Conservation (phyloP, 306 rosid species). For the Quercus suber region DNA sequence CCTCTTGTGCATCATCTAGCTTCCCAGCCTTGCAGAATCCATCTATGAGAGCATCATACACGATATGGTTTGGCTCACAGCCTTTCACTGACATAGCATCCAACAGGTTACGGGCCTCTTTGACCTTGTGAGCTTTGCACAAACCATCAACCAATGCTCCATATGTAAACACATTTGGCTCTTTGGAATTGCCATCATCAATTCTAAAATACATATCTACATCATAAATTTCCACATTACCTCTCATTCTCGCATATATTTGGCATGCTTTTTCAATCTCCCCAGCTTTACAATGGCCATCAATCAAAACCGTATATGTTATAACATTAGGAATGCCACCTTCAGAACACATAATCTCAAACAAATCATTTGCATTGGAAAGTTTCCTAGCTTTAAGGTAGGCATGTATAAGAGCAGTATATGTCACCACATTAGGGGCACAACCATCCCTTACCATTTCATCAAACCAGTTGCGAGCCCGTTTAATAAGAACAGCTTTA, state of each 20-base stretch:
- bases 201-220: slow-evolving; percentile 66
- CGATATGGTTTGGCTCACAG: slow-evolving; percentile 68
- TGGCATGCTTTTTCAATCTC: slow-evolving; percentile 70
- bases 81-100: slow-evolving; percentile 62
- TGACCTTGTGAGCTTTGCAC: slow-evolving; percentile 74
- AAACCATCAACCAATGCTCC: slow-evolving; percentile 94
- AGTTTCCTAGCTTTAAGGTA: slow-evolving; percentile 72
- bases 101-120: slow-evolving; percentile 60
- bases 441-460: slow-evolving; percentile 79
- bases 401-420: slow-evolving; percentile 80
- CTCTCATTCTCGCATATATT: slow-evolving; percentile 73
- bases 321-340: slow-evolving; percentile 78
- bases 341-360: slow-evolving; percentile 65
- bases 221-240: slow-evolving; percentile 47
- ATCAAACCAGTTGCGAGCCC: slow-evolving; percentile 69
- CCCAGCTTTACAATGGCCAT: slow-evolving; percentile 82
- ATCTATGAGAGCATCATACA: too few relatives aligned
- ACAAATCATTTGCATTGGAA: slow-evolving; percentile 58
- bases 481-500: slow-evolving; percentile 76
- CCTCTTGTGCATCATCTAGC: too few relatives aligned
- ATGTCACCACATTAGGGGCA: slow-evolving; percentile 77
- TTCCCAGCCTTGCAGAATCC: too few relatives aligned
- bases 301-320: slow-evolving; percentile 77
- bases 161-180: slow-evolving; percentile 66
- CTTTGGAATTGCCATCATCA: slow-evolving; percentile 30